A percentile compares a stretch with the other conserved stretches of the same genome.
These are phyloP conservation scores for Tuctoria greenei DNA, from an alignment of 176 grass and related monocot species.

Conservation along the genomic window DNA sequence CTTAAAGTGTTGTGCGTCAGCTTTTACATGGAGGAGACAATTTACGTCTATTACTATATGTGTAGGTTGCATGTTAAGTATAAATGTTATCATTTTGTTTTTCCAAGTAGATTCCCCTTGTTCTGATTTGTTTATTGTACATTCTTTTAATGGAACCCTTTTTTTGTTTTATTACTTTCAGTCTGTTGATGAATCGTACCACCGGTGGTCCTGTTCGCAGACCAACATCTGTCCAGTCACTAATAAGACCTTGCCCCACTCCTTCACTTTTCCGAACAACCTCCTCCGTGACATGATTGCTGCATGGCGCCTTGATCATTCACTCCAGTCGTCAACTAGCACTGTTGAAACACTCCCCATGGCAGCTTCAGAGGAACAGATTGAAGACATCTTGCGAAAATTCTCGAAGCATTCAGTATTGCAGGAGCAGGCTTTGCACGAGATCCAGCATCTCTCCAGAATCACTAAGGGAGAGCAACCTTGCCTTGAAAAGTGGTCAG, in stretches of 20 bases:
- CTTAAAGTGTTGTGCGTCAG: neutral
- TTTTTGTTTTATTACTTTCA: conserved; percentile 35
- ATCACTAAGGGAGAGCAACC: conserved; percentile 42
- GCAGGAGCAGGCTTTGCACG: conserved; percentile 36
- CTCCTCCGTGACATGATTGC: conserved; percentile 48
- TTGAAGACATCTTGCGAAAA: conserved; percentile 27
- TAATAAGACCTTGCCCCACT: conserved; percentile 26
- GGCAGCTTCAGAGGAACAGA: conserved; percentile 39
- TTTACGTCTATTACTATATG: too few relatives aligned
- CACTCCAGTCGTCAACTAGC: neutral
- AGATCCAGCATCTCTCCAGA: conserved; percentile 37
- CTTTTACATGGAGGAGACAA: neutral
- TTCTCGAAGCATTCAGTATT: conserved; percentile 25
- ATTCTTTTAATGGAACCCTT: neutral
- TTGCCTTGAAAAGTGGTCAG: neutral
- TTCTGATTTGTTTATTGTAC: neutral
- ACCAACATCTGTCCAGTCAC: conserved; percentile 26
- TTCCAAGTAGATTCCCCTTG: neutral
- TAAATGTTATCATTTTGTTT: neutral
- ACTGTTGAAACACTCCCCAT: conserved; percentile 1
- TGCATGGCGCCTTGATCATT: conserved; percentile 42
- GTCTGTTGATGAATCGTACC: conserved; percentile 30
- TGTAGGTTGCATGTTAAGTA: neutral
- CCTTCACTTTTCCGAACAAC: conserved; percentile 29
- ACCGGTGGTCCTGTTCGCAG: neutral